Base-by-base conservation (phyloP, 768 basidiomycete species). In the Leccinum disarticulatum region DNA sequence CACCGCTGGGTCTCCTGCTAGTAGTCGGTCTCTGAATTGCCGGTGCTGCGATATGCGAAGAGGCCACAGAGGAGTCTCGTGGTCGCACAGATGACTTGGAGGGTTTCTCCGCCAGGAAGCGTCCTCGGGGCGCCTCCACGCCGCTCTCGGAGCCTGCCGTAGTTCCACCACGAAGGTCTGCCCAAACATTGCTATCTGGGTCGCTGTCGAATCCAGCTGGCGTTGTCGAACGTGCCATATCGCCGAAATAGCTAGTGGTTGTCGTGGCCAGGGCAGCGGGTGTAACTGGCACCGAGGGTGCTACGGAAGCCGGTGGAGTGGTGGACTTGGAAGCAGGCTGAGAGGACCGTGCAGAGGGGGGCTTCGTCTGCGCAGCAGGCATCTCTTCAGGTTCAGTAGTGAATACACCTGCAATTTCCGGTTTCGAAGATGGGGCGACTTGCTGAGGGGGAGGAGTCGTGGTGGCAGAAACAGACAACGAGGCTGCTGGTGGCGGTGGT, bases 301-400 rank as follows among this genome's bases (percentile, higher is more conserved):
- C 59, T 6, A 59, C 60, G 33, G 70, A 61, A 52, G 61, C 62
- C 31, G 63, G 66, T 0, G 61, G 66, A 2, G 67, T 63, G 15
- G 52, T 49, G 9, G 66, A 59, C 17, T 66, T 68, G 38, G 67
- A 65, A 49, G 64, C 41, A 11, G 59, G 55, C 2, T 54, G 63
- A 52, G 69, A 66, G 7, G 64, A 57, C 4, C 55, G 50, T 22
- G 64, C 49, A n/a, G 63, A 58, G 2, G 61, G 53, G 14, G 58
- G 41, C 6, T 55, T 60, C 5, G 56, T 25, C 36, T n/a, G 66
- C 13, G 54, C 49, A 25, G 41, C 27, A 22, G 61, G 30, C 17
- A 73, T 55, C 14, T 70, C 76, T 46, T 85, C 83, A 3, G 79
- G 76, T 53, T 82, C 81, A 25, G 80, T 81, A 0, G 81, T 84